A percentile compares a stretch with the other conserved stretches of the same genome.
Conservation (phyloP, 768 basidiomycete species). For the Pisolithus tinctorius region DNA sequence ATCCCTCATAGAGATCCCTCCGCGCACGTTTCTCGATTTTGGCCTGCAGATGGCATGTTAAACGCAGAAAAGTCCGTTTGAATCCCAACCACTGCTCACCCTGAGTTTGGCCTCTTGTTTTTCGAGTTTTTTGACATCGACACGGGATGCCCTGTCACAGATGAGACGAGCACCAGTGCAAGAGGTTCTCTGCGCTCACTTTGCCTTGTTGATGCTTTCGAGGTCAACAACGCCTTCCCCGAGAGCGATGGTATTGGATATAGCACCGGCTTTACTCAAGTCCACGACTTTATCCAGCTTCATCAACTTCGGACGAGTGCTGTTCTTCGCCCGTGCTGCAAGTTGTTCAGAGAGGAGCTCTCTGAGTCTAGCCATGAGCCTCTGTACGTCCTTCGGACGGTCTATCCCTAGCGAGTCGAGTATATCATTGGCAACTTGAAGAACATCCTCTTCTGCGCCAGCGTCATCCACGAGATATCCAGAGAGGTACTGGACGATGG, state of each 20-base stretch:
- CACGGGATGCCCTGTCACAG: constrained; percentile 66
- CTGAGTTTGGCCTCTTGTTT: constrained; percentile 96
- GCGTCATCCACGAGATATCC: constrained; percentile 87
- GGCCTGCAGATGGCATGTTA: constrained; percentile 41
- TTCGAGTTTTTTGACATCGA: constrained; percentile 93
- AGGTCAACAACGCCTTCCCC: constrained; percentile 84
- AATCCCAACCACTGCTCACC: constrained; percentile 30
- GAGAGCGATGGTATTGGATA: constrained; percentile 75
- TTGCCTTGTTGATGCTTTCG: constrained; percentile 91
- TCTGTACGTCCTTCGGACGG: constrained; percentile 49
- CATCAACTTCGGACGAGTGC: constrained; percentile 58
- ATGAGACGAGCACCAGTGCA: constrained; percentile 1
- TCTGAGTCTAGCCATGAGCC: constrained; percentile 58
- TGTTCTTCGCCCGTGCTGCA: constrained; percentile 47
- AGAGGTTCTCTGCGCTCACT: constrained; percentile 41
- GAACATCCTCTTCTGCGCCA: constrained; percentile 80
- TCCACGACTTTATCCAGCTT: constrained; percentile 85
- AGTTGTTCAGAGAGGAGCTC: constrained; percentile 62
- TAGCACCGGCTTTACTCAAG: constrained; percentile 70
- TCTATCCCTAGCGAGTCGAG: constrained; percentile 72
- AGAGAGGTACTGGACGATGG: constrained; percentile 80
- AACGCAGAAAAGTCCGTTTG: not conserved
- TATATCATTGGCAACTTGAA: constrained; percentile 68
- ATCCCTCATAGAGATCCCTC: constrained; percentile 90
- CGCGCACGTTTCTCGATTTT: constrained; percentile 96